A percentile compares a stretch with the other conserved stretches of the same genome.
phyloP scores from a whole-genome alignment of 1,139 yeast species.

The Hemisphaericaspora xylanilytica region DNA sequence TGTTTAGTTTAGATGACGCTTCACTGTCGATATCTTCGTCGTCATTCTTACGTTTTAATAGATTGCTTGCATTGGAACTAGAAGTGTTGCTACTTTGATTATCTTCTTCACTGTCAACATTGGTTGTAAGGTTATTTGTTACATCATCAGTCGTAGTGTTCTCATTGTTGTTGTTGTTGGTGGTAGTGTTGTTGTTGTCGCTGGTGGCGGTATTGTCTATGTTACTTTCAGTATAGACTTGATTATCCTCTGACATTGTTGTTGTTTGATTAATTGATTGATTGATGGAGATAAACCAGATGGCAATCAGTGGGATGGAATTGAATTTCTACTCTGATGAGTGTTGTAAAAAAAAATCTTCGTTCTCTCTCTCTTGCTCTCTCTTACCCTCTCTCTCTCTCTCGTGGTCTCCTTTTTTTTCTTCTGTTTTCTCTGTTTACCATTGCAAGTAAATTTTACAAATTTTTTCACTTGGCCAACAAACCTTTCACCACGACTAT shows the following conservation, averaged over 20 bases:
- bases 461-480: too few relatives aligned
- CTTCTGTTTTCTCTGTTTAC: too few relatives aligned
- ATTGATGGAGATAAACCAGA: too few relatives aligned
- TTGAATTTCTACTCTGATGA: too few relatives aligned
- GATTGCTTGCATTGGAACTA: slow-evolving; percentile 18
- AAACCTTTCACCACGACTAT: too few relatives aligned
- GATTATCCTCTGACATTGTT: not conserved
- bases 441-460: too few relatives aligned
- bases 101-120: not conserved
- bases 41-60: slow-evolving; percentile 71
- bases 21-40: slow-evolving; percentile 41
- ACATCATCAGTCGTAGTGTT: not conserved
- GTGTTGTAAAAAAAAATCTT: too few relatives aligned
- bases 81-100: not conserved
- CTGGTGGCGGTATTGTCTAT: not conserved
- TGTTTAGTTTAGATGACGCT: slow-evolving; percentile 30
- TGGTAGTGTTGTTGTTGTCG: not conserved
- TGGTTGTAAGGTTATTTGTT: not conserved
- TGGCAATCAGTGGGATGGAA: too few relatives aligned
- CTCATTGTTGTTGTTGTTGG: not conserved
- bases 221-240: not conserved
- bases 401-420: too few relatives aligned
- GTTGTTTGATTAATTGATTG: not conserved
- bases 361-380: too few relatives aligned
- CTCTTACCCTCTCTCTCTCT: too few relatives aligned